Percentiles rank a stretch among this genome's conserved stretches.
Evolutionary conservation across 805 yeast species (phyloP).

Genomic region (Scheffersomyces amazonensis): DNA sequence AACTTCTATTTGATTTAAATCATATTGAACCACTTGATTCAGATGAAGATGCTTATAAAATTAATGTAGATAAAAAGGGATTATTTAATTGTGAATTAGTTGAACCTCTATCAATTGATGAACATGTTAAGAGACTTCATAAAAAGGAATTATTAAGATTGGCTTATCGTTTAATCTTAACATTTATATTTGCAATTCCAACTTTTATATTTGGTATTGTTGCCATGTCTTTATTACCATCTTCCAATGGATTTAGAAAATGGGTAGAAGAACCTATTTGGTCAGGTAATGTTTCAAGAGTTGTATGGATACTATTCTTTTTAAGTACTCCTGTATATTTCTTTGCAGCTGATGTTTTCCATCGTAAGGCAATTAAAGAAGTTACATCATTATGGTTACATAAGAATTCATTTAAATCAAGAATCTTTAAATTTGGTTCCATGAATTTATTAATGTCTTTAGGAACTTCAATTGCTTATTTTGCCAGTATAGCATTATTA

Average conservation of each 20-base stretch:
- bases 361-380: slow-evolving; percentile 62
- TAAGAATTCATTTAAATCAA: slow-evolving; percentile 50
- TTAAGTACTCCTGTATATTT: slow-evolving; percentile 73
- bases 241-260: slow-evolving; percentile 35
- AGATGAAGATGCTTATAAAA: slow-evolving; percentile 14
- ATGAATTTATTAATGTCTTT: slow-evolving; percentile 72
- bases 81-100: slow-evolving; percentile 51
- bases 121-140: slow-evolving; percentile 52
- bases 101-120: slow-evolving; percentile 59
- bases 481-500: slow-evolving; percentile 61
- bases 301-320: slow-evolving; percentile 62
- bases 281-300: slow-evolving; percentile 59
- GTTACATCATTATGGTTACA: slow-evolving; percentile 54
- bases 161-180: slow-evolving; percentile 43
- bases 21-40: slow-evolving; percentile 33
- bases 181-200: slow-evolving; percentile 58
- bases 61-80: slow-evolving; percentile 16
- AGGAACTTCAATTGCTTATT: slow-evolving; percentile 72
- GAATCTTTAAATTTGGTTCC: slow-evolving; percentile 70
- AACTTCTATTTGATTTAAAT: slow-evolving; percentile 48
- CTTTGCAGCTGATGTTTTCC: slow-evolving; percentile 72
- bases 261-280: slow-evolving; percentile 64
- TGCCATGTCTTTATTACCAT: slow-evolving; percentile 60
- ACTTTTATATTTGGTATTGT: slow-evolving; percentile 68
- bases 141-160: slow-evolving; percentile 46